These are phyloP conservation scores for Macrophomina tecta DNA, from an alignment of 2,329 filamentous ascomycete genomes.

Conservation along the genomic window DNA sequence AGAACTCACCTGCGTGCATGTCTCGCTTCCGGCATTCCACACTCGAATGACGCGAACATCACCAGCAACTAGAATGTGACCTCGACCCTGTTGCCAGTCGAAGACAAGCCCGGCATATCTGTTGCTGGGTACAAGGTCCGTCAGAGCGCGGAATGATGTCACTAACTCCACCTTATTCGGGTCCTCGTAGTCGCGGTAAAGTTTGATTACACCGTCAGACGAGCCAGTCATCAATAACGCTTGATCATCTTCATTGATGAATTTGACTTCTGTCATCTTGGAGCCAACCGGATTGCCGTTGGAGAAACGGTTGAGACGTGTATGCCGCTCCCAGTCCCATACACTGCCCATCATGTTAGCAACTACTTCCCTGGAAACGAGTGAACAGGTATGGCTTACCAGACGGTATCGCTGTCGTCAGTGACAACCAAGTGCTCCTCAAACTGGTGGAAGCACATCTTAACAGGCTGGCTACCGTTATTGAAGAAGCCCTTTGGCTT, in stretches of 20 bases:
- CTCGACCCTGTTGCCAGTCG: slow-evolving; percentile 98
- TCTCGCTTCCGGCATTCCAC: slow-evolving; percentile 93
- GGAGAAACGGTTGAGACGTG: slow-evolving; percentile 81
- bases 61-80: slow-evolving; percentile 91
- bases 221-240: slow-evolving; percentile 94
- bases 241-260: slow-evolving; percentile 98
- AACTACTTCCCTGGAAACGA: slow-evolving; percentile 11
- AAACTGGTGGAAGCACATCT: slow-evolving; percentile 97
- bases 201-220: slow-evolving; percentile 90
- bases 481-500: slow-evolving; percentile 82
- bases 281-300: slow-evolving; percentile 93
- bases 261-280: slow-evolving; percentile 91
- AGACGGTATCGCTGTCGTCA: slow-evolving; percentile 89
- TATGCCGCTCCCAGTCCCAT: slow-evolving; percentile 89
- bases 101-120: slow-evolving; percentile 95
- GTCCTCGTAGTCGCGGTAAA: slow-evolving; percentile 90
- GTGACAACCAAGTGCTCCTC: slow-evolving; percentile 94
- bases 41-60: slow-evolving; percentile 95
- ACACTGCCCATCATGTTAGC: slow-evolving; percentile 53
- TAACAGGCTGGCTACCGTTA: slow-evolving; percentile 86
- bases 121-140: slow-evolving; percentile 91
- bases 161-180: slow-evolving; percentile 80
- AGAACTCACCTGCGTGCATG: slow-evolving; percentile 72
- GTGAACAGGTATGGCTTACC: slow-evolving; percentile 43
- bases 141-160: slow-evolving; percentile 88